Conservation (phyloP, 176 grass and related monocot genomes). For the Chrysopogon serrulatus region DNA sequence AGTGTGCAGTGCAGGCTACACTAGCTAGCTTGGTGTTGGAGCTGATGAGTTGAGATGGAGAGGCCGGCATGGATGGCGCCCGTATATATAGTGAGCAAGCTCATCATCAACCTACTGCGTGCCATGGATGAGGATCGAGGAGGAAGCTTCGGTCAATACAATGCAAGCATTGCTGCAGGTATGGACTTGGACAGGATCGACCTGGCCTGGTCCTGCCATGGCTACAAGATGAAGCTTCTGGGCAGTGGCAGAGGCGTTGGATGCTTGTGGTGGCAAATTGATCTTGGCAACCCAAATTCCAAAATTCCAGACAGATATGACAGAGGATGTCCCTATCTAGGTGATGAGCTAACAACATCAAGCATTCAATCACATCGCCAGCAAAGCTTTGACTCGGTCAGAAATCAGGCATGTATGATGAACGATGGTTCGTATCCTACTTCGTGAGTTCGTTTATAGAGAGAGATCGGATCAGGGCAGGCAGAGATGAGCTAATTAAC, state of each 20-base stretch:
- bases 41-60: conserved; percentile 9
- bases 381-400: background rate
- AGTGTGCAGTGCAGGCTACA: too few relatives aligned
- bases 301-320: background rate
- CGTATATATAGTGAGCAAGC: conserved; percentile 5
- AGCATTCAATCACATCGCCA: background rate
- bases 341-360: conserved; percentile 22
- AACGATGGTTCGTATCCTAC: background rate
- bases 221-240: conserved; percentile 37
- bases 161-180: background rate
- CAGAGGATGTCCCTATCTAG: background rate
- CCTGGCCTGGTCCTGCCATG: background rate
- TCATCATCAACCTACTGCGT: background rate
- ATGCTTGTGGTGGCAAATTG: conserved; percentile 19
- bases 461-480: too few relatives aligned
- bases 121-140: background rate
- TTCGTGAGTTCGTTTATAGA: background rate
- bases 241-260: conserved; percentile 4
- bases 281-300: background rate
- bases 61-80: background rate
- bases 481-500: too few relatives aligned
- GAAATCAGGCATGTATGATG: background rate
- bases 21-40: conserved; percentile 6
- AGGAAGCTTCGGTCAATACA: conserved; percentile 23
- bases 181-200: background rate